These are phyloP conservation scores for Globisporangium spiculum DNA, from an alignment of 352 stramenopile species.

Conservation along the genomic window DNA sequence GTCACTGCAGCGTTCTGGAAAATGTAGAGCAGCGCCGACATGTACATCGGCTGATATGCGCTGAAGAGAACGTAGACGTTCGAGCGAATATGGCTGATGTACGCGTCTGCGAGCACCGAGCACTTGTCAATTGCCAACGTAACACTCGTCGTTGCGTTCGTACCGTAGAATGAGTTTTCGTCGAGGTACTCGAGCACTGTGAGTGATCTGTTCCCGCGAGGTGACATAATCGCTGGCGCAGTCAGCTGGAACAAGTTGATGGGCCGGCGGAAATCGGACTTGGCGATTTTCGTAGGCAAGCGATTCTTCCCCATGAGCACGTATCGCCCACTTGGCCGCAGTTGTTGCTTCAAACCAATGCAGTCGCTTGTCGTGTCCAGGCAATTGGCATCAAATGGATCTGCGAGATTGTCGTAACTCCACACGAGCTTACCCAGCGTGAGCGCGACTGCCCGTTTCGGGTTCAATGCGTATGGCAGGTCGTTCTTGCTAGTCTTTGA, in stretches of 20 bases:
- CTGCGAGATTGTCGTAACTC: conserved; percentile 25
- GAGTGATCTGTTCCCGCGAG: conserved; percentile 4
- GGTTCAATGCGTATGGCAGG: conserved; percentile 15
- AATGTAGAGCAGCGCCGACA: conserved; percentile 45
- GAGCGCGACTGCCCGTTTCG: conserved; percentile 23
- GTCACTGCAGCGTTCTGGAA: conserved; percentile 49
- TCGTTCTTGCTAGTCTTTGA: background rate
- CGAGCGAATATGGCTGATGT: conserved; percentile 27
- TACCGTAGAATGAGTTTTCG: background rate
- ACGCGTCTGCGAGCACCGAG: conserved; percentile 29
- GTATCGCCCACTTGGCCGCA: conserved; percentile 14
- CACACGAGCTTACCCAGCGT: conserved; percentile 43
- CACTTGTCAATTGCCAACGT: conserved; percentile 8
- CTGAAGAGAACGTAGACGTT: conserved; percentile 25
- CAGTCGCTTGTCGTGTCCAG: conserved; percentile 16
- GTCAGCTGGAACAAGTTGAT: conserved; percentile 20
- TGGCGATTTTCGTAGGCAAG: conserved; percentile 2
- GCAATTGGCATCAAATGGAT: conserved; percentile 22
- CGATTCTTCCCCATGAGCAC: conserved; percentile 16
- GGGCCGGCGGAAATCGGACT: conserved; percentile 13
- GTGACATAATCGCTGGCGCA: conserved; percentile 13
- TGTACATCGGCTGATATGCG: conserved; percentile 37
- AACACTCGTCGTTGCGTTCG: background rate
- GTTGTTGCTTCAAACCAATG: conserved; percentile 24
- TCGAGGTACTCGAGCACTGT: conserved; percentile 15